These are phyloP conservation scores for Cystofilobasidium bisporidii DNA, from an alignment of 768 basidiomycete species.

Conservation along the genomic window DNA sequence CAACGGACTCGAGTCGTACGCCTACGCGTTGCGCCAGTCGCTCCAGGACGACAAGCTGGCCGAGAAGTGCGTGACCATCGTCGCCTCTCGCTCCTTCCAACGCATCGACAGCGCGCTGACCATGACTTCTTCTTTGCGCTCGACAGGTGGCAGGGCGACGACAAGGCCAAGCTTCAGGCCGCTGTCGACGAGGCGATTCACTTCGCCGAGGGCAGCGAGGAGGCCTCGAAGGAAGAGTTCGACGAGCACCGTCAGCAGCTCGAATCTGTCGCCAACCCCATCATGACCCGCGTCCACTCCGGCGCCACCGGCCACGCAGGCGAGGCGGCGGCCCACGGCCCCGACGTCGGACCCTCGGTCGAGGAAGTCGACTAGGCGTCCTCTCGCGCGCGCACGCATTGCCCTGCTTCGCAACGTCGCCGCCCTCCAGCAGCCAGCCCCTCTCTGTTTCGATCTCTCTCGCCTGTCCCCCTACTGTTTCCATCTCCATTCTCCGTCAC, in stretches of 20 bases:
- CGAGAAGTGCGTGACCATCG: constrained; percentile 33
- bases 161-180: constrained; percentile 57
- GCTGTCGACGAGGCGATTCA: constrained; percentile 72
- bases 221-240: constrained; percentile 94
- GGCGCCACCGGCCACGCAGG: too few species aligned
- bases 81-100: neutral
- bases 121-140: neutral
- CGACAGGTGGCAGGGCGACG: constrained; percentile 32
- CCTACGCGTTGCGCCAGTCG: constrained; percentile 90
- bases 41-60: constrained; percentile 40
- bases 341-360: too few species aligned
- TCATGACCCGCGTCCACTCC: constrained; percentile 88
- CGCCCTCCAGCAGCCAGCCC: too few species aligned
- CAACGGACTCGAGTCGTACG: constrained; percentile 87
- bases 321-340: too few species aligned
- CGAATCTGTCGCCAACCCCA: constrained; percentile 93
- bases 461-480: too few species aligned
- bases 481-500: too few species aligned
- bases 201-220: constrained; percentile 78
- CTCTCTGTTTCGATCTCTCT: too few species aligned
- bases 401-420: too few species aligned
- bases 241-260: constrained; percentile 95
- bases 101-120: constrained; percentile 18
- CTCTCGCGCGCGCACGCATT: too few species aligned
- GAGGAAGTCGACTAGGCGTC: too few species aligned